These are phyloP conservation scores for Penicillium soppii DNA, from an alignment of 495 filamentous ascomycete genomes.

Conservation along the genomic window DNA sequence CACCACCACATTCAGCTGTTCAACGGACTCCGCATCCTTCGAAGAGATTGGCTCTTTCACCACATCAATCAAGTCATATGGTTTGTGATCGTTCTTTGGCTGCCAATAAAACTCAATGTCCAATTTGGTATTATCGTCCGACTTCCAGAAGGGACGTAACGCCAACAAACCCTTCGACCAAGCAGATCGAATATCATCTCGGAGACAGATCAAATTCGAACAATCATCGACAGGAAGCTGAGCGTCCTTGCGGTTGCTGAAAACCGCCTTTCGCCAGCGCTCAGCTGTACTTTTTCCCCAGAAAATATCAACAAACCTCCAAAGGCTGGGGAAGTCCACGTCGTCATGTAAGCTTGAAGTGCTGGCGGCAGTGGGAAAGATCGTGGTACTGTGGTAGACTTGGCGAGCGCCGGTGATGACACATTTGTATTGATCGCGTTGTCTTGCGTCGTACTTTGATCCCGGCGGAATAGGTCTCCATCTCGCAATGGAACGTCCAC, in stretches of 20 bases:
- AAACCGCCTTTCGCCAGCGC: conserved; percentile 5
- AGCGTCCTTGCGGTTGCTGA: neutral
- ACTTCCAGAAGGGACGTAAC: conserved; percentile 4
- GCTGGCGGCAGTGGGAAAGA: neutral
- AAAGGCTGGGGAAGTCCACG: neutral
- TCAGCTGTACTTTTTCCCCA: conserved; percentile 1
- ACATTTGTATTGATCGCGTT: conserved; percentile 10
- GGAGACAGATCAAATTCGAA: conserved; percentile 15
- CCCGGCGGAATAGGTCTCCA: neutral
- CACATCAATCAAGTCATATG: conserved; percentile 4
- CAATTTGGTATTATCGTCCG: neutral
- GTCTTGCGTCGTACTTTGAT: conserved; percentile 1
- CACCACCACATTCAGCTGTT: conserved; percentile 1
- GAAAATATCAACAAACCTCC: conserved; percentile 8
- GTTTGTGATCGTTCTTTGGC: conserved; percentile 2
- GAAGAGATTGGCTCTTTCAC: neutral
- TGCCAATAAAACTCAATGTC: conserved; percentile 18
- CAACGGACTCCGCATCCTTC: neutral
- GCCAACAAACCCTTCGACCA: conserved; percentile 9
- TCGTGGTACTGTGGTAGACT: neutral
- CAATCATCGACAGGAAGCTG: neutral
- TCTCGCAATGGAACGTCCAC: too few species aligned
- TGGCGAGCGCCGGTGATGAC: conserved; percentile 11
- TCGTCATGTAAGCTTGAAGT: neutral
- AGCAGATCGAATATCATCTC: conserved; percentile 3